Evolutionary conservation across 2,329 filamentous ascomycete species (phyloP).

Genomic region (Colletotrichum sp.): DNA sequence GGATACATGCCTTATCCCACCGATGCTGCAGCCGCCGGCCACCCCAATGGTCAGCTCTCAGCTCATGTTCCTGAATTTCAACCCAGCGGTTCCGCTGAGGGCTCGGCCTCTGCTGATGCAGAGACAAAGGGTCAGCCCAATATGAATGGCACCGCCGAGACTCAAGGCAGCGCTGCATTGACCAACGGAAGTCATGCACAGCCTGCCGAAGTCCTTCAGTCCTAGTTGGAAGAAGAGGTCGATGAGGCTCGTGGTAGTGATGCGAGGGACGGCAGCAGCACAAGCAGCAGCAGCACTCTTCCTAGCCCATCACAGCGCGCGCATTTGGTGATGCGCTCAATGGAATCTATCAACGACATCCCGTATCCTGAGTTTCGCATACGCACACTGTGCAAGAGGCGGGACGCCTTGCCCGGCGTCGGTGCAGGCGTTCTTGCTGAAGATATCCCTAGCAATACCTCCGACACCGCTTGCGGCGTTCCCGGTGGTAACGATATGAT

Average conservation of each 20-base stretch:
- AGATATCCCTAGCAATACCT: slow-evolving; percentile 27
- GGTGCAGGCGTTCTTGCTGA: slow-evolving; percentile 24
- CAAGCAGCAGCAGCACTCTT: neutral
- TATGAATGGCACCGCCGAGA: slow-evolving; percentile 28
- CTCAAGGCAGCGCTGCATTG: slow-evolving; percentile 23
- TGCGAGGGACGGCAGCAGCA: neutral
- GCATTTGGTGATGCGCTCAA: slow-evolving; percentile 11
- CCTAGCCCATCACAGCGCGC: slow-evolving; percentile 14
- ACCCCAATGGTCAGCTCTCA: slow-evolving; percentile 54
- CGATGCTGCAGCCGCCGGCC: slow-evolving; percentile 30
- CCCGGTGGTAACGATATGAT: slow-evolving; percentile 53
- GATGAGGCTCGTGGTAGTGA: slow-evolving; percentile 7
- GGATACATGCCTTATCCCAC: slow-evolving; percentile 4
- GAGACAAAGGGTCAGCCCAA: neutral
- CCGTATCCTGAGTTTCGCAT: slow-evolving; percentile 40
- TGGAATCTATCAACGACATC: slow-evolving; percentile 16
- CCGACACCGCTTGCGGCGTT: slow-evolving; percentile 32
- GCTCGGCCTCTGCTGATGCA: neutral
- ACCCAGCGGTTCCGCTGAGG: slow-evolving; percentile 33
- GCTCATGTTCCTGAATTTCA: slow-evolving; percentile 69
- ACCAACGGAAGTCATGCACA: slow-evolving; percentile 32
- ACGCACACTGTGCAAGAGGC: slow-evolving; percentile 42
- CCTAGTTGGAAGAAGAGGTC: slow-evolving; percentile 21
- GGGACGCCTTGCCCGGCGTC: slow-evolving; percentile 29
- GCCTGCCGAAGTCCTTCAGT: slow-evolving; percentile 19